Evolutionary conservation across 306 rosid genomes (phyloP), one percentile per base, ranked within the genome.

Genomic region (Argentina anserina): DNA sequence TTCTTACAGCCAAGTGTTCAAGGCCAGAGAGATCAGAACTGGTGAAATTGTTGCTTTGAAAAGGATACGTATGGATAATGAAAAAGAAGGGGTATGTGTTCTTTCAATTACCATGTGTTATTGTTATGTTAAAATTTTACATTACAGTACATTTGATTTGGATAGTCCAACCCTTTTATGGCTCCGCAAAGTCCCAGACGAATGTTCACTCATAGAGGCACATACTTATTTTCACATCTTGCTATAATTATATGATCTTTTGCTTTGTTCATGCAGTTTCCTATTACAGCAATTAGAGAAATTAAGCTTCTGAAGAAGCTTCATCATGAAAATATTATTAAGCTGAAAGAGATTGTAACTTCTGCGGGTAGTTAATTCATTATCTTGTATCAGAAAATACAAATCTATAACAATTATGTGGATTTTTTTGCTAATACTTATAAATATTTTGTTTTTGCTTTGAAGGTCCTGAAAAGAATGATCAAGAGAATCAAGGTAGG

Each of bases 21-120:
- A 83, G 89, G 95, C 95, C 50, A 85, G 76, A 83, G 95, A 89
- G 75, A 83, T 72, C 61, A 78, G 33, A 72, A 86, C 91, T 7
- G 95, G 95, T 25, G 91, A 89, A 81, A 86, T 86, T 74, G 95
- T 89, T 81, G 95, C 95, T 29, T 79, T 89, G 79, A 89, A 89
- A 79, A 89, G 82, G 76, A 86, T 89, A 77, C 84, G 91, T 34
- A 89, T 89, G 91, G 95, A 86, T 81, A 86, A 81, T 31, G 91
- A 89, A 81, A 89, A 84, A 76, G 94, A 85, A 58, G 89, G 95
- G 89, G 94, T 86, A 86, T 69, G 28, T 67, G 69, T 67, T 15
- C 14, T 53, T 74, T 52, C 45, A 45, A 45, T 50, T 59, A 63
- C 42, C n/a, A 17, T 58, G 14, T 50, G 71, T 71, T 29, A 2